phyloP scores from a whole-genome alignment of 2,329 filamentous ascomycete species.

The Chrysosporium keratinophilum region DNA sequence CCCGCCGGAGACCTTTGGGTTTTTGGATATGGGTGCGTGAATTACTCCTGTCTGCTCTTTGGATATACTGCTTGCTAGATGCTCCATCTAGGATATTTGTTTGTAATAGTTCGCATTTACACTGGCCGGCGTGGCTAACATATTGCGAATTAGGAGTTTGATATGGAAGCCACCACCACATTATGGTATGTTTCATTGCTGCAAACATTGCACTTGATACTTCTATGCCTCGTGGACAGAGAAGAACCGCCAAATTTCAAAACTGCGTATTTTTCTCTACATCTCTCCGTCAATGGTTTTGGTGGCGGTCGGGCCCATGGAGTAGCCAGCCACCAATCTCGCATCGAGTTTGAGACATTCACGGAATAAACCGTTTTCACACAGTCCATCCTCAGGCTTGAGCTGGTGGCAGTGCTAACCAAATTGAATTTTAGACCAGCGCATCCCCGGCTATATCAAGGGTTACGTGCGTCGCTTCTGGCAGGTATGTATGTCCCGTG shows the following conservation, averaged over 20 bases:
- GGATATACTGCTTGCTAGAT: neutral
- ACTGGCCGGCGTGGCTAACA: neutral
- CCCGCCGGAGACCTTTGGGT: conserved; percentile 71
- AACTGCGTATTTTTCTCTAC: neutral
- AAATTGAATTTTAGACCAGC: conserved; percentile 50
- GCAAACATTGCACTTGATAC: neutral
- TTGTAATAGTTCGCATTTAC: neutral
- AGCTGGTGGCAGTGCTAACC: neutral
- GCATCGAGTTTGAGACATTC: neutral
- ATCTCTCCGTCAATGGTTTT: neutral
- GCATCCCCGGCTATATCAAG: conserved; percentile 79
- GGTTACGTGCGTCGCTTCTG: conserved; percentile 94
- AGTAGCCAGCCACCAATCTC: conserved; percentile 1
- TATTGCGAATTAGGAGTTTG: conserved; percentile 54
- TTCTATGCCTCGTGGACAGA: neutral
- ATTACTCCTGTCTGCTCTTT: neutral
- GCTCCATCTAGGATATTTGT: neutral
- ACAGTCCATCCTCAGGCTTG: neutral
- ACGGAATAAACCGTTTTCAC: neutral
- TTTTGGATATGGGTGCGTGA: conserved; percentile 81
- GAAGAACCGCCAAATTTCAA: neutral
- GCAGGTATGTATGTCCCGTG: conserved; percentile 62
- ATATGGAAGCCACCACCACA: conserved; percentile 98
- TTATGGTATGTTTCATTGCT: conserved; percentile 54
- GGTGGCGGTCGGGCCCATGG: too few relatives aligned